Conservation (phyloP, 371 early-diverging fungal species). For the Mucor circinelloides region DNA sequence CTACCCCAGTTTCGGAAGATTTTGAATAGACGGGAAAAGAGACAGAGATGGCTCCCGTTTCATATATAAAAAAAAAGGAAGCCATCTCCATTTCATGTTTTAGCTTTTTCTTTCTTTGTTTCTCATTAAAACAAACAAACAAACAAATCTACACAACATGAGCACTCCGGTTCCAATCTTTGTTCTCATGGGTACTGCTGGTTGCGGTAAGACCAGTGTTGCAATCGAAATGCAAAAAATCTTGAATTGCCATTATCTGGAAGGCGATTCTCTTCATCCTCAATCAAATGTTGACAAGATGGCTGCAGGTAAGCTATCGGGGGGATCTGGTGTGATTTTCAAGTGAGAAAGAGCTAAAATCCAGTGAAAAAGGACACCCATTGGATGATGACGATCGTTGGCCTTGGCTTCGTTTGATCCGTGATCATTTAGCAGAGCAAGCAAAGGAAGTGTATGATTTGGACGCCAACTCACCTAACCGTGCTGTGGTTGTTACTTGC, state of each 20-base stretch:
- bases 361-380: slow-evolving; percentile 42
- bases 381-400: slow-evolving; percentile 69
- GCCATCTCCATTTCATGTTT: neutral
- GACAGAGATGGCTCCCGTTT: neutral
- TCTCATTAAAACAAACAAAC: neutral
- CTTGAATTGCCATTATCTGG: slow-evolving; percentile 54
- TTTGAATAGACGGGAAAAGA: neutral
- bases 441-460: slow-evolving; percentile 14
- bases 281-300: slow-evolving; percentile 61
- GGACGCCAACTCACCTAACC: neutral
- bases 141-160: neutral
- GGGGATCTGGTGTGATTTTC: too few species aligned
- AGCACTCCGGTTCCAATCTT: slow-evolving; percentile 31
- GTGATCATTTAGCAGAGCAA: slow-evolving; percentile 27
- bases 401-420: slow-evolving; percentile 61
- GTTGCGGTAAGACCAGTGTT: slow-evolving; percentile 67
- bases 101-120: neutral
- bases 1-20: neutral
- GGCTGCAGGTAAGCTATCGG: slow-evolving; percentile 41
- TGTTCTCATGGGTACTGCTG: slow-evolving; percentile 65
- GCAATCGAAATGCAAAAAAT: slow-evolving; percentile 44
- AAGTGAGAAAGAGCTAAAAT: neutral
- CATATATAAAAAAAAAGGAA: neutral
- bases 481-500: slow-evolving; percentile 60
- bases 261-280: slow-evolving; percentile 68